Evolutionary conservation across 352 stramenopile species (phyloP), one percentile per base, ranked within the genome.

Genomic region (Pythium scleroteichum): DNA sequence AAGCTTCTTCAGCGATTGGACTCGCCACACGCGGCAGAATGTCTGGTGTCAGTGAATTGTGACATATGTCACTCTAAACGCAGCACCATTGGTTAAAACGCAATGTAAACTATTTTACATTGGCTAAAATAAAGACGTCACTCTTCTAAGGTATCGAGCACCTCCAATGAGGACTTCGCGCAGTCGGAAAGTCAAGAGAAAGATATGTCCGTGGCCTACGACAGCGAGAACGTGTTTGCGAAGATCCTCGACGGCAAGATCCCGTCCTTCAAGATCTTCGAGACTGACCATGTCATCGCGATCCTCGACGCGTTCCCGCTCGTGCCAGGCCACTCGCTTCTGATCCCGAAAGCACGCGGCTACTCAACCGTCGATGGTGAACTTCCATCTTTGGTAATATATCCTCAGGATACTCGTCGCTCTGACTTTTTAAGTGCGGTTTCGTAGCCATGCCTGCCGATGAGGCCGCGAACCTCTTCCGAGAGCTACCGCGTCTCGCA

Each of bases 211-310:
- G 75, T 75, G 41, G 64, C 76, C 32, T 92, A 91, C 73, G 81
- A 94, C 70, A 73, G 51, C 24, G 72, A 89, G 52, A 93, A 89
- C 64, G 53, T 95, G 24, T 95, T 95, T 57, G 69, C 72, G 24
- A 92, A 95, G 79, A 92, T 95, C 72, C 75, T 95, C 50, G 76
- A 86, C 42, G 83, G 82, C 40, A 65, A 71, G 38, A 85, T 95
- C 65, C 83, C 82, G 50, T 78, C 59, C 38, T 92, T 74, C 76
- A 95, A 93, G 73, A 75, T 95, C 57, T 95, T 94, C 51, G 86
- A 95, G 76, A 94, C 84, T 29, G 82, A 92, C 58, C 82, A 92
- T 59, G 79, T 90, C 64, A 67, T 94, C 22, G 86, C 86, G 41
- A 91, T 95, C 62, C 73, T 95, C 26, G 86, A 95, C 40, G 81